Base-by-base conservation (phyloP, 768 basidiomycete genomes). In the Suillus bovinus region DNA sequence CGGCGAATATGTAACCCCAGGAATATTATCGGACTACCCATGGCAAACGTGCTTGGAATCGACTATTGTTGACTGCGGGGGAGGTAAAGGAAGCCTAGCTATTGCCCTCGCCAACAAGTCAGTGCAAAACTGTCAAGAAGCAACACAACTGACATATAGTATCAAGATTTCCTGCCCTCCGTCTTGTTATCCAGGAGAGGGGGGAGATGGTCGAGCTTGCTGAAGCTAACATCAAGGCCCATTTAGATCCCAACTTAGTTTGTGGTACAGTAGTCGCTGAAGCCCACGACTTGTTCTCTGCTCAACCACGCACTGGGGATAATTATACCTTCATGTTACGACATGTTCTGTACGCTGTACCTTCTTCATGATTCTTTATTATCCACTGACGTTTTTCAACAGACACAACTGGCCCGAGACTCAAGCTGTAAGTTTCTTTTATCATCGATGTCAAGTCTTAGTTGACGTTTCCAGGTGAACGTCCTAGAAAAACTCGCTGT, bases 41-140 rank as follows among this genome's bases (percentile, higher is more conserved):
- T 79, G 78, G 78, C 70, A 64, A 24, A 69, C 70, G 5, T 70
- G 76, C 58, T 67, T 70, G 29, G 61, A 13, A 77, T 77, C 61
- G 75, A 79, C 72, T 14, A 74, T 80, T 47, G 75, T 80, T 36
- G 78, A 80, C 61, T 71, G 78, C 27, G 78, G 78, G 63, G 78
- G 78, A 38, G 78, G 77, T 6, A 77, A 77, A 66, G 78, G 78
- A 52, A 78, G 74, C 13, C 69, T 79, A 10, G 76, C 74, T 58
- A 76, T 77, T 61, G 76, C 77, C n/a, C 75, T 79, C 36, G 78
- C 78, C 20, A 69, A 64, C 33, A 76, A 71, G 77, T 79, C 44
- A 34, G 33, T 55, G 17, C 60, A 22, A 36, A 22, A 17, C 34
- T 33, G 7, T 36, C 4, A 22, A 36, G 27, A 36, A 11, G 41